Base-by-base conservation (phyloP, 495 filamentous ascomycete species). In the Talaromyces trachyspermus region DNA sequence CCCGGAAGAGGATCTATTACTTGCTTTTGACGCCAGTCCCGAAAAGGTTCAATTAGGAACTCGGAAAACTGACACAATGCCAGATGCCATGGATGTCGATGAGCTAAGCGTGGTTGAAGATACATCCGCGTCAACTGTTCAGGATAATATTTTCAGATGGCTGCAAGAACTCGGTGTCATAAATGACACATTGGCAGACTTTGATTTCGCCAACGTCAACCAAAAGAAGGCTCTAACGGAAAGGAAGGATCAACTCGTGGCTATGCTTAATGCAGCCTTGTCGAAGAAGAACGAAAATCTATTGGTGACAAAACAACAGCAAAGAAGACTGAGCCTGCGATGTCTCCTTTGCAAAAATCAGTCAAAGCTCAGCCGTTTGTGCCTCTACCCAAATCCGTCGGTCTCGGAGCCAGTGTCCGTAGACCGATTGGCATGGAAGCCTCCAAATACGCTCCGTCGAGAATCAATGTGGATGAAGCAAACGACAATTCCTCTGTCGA, bases 21-120 rank as follows among this genome's bases (percentile, higher is more conserved):
- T 50, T n/a, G 17, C 35, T 18, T 36, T 50, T 20, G 32, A 41
- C 27, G 17, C 20, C n/a, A 19, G 24, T 46, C 40, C 40, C 3
- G 25, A 43, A 7, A 26, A 43, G n/a, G 19, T 3, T n/a, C 17
- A 10, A 19, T 22, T 11, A 17, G 17, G 15, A 20, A 17, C 19
- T 10, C 24, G 1, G 17, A 46, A 46, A 19, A 14, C 7, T 19
- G 24, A 4, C 19, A 33, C 27, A 32, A 19, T 4, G 8, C 19
- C 43, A 19, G 35, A 38, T 9, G 15, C 22, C 5, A 38, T 38
- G 35, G 18, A 20, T 5, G 8, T 38, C 22, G 35, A 38, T 11
- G 8, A n/a, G n/a, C 14, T 12, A n/a, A 42, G 9, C 20, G 23
- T 11, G 39, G 26, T 19, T 8, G 11, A 5, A 1, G 23, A 42